phyloP scores from a whole-genome alignment of 2,329 filamentous ascomycete genomes.

The Cucurbitaria berberidis region DNA sequence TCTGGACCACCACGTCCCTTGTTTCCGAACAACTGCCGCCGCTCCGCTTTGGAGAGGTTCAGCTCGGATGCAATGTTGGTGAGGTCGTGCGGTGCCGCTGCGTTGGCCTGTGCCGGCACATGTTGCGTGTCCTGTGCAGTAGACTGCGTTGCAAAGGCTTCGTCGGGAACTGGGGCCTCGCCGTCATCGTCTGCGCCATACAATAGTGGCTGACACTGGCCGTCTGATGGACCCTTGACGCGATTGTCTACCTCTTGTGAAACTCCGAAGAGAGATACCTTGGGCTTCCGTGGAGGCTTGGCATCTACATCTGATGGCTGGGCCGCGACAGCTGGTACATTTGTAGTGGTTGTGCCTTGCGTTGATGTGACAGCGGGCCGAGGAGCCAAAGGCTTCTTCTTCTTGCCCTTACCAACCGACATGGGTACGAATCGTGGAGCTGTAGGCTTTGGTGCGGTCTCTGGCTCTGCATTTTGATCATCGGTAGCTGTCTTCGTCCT shows the following conservation, averaged over 20 bases:
- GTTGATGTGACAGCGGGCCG: constrained; percentile 10
- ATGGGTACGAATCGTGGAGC: constrained; percentile 87
- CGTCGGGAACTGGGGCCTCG: constrained; percentile 20
- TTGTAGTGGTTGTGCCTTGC: constrained; percentile 2
- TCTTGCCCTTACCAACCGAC: constrained; percentile 77
- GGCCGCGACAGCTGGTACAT: constrained; percentile 1
- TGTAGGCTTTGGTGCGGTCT: constrained; percentile 69
- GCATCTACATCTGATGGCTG: constrained; percentile 20
- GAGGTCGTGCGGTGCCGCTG: constrained; percentile 61
- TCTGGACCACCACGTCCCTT: constrained; percentile 53
- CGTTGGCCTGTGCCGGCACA: constrained; percentile 13
- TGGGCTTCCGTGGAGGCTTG: constrained; percentile 58
- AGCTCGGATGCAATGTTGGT: constrained; percentile 76
- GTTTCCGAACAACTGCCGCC: constrained; percentile 86
- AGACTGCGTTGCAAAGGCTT: constrained; percentile 12
- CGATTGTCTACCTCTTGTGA: constrained; percentile 49
- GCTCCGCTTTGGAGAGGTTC: constrained; percentile 76
- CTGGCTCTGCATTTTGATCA: constrained; percentile 55
- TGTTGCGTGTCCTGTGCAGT: constrained; percentile 8
- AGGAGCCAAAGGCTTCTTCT: constrained; percentile 40
- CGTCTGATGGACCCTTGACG: constrained; percentile 17
- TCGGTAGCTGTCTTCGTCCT: constrained; percentile 3
- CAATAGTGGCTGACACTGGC: constrained; percentile 49
- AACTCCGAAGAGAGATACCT: constrained; percentile 74
- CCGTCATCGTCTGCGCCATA: constrained; percentile 36